Conservation (phyloP, 768 basidiomycete species). For the Steccherinum ochraceum region DNA sequence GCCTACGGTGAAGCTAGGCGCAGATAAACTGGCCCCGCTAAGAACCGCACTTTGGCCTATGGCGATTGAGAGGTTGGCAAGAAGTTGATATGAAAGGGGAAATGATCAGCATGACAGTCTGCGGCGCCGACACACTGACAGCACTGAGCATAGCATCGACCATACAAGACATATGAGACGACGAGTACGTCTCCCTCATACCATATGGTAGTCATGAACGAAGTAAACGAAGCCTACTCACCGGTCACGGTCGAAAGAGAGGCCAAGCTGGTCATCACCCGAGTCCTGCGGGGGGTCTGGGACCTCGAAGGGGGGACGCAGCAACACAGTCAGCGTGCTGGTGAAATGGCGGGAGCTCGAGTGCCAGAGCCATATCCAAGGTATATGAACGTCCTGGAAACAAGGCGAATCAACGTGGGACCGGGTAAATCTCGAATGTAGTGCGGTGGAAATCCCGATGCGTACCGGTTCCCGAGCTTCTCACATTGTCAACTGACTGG, state of each 20-base stretch:
- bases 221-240: neutral
- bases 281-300: neutral
- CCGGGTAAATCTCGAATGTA: conserved; percentile 22
- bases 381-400: neutral
- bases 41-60: neutral
- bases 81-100: neutral
- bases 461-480: conserved; percentile 14
- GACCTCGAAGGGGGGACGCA: neutral
- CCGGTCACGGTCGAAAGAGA: neutral
- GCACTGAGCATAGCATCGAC: no score
- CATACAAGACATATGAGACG: neutral
- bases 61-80: neutral
- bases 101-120: neutral
- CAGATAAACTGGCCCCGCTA: neutral
- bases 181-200: neutral
- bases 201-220: neutral
- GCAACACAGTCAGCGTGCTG: neutral
- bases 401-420: conserved; percentile 11
- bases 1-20: neutral
- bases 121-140: neutral
- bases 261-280: neutral
- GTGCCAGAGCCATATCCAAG: neutral
- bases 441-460: conserved; percentile 10
- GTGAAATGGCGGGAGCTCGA: conserved; percentile 1
- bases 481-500: conserved; percentile 18